Base-by-base conservation (phyloP, 2,329 filamentous ascomycete genomes). In the Monilinia laxa region DNA sequence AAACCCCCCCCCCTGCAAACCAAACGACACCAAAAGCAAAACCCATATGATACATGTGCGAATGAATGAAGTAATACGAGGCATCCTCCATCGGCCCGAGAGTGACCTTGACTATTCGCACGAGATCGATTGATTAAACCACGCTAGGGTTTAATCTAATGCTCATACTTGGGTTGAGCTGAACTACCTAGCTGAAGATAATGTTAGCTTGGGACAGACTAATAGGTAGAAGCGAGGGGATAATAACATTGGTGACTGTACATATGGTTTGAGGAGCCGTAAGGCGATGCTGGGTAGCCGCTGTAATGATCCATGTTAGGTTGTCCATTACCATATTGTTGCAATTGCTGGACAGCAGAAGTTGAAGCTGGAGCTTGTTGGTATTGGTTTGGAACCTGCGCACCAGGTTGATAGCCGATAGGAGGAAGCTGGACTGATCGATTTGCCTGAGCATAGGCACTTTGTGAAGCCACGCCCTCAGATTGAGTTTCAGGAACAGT, bases 321-420 rank as follows among this genome's bases (percentile, higher is more conserved):
- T 69, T 70, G 70, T 6, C 12, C 45, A 51, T 79, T 80, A 65
- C 78, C 78, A 73, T 89, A 89, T 65, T 88, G 85, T 12, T 83
- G 78, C 4, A 87, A 78, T 72, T 85, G 83, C 70, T 83, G 82
- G 28, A 87, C 83, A 31, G 80, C 80, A 11, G 58, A 60, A 2
- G 79, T 80, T 1, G 85, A 83, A 20, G 87, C 86, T n/a, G 57
- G 55, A 7, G 53, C 18, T 47, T 59, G 63, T 45, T 66, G 67
- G 42, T 66, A 67, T 40, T 67, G 66, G n/a, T 52, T 56, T 25
- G 82, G 80, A 28, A 83, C 80, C 72, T 84, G 82, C 65, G 81
- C 80, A 58, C 83, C 81, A 40, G 86, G 81, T 74, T 89, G 86
- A 74, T 92, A 93, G 16, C 88, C 88, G 74, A 93, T 91, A 10